phyloP scores from a whole-genome alignment of 768 basidiomycete species.

The Tulasnella sp. region DNA sequence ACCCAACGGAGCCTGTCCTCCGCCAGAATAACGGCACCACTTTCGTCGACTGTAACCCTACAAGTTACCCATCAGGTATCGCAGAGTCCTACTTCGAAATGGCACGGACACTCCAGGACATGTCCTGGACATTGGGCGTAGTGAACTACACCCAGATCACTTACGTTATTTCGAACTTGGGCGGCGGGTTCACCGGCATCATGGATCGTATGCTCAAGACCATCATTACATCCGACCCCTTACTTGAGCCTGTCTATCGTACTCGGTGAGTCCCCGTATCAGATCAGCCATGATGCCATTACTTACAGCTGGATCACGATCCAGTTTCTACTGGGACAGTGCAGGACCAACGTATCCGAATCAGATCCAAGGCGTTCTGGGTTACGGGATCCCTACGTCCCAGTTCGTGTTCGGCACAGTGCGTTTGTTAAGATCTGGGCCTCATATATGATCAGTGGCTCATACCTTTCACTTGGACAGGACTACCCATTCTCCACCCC shows the following conservation, averaged over 20 bases:
- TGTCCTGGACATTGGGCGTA: background rate
- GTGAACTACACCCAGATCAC: slow-evolving; percentile 14
- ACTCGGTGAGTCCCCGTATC: background rate
- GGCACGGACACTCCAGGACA: slow-evolving; percentile 9
- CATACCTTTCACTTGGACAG: too few relatives aligned
- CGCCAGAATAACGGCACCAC: background rate
- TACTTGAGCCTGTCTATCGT: slow-evolving; percentile 1
- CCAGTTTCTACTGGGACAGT: slow-evolving; percentile 7
- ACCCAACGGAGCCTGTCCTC: slow-evolving; percentile 6
- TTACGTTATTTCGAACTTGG: slow-evolving; percentile 3
- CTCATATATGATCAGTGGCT: too few relatives aligned
- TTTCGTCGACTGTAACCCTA: slow-evolving; percentile 11
- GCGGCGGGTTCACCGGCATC: slow-evolving; percentile 9
- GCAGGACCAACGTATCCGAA: slow-evolving; percentile 11
- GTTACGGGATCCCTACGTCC: slow-evolving; percentile 12
- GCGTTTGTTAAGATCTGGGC: too few relatives aligned
- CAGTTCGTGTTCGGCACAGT: slow-evolving; percentile 10
- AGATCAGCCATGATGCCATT: too few relatives aligned
- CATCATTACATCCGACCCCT: background rate
- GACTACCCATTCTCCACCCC: too few relatives aligned
- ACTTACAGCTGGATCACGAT: too few relatives aligned
- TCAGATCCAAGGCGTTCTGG: slow-evolving; percentile 7
- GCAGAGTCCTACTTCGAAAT: slow-evolving; percentile 13
- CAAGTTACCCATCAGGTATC: background rate
- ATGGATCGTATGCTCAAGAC: slow-evolving; percentile 11